A percentile compares a stretch with the other conserved stretches of the same genome.
These are phyloP conservation scores for Fusarium sp. DNA, from an alignment of 2,329 filamentous ascomycete species.

Conservation along the genomic window DNA sequence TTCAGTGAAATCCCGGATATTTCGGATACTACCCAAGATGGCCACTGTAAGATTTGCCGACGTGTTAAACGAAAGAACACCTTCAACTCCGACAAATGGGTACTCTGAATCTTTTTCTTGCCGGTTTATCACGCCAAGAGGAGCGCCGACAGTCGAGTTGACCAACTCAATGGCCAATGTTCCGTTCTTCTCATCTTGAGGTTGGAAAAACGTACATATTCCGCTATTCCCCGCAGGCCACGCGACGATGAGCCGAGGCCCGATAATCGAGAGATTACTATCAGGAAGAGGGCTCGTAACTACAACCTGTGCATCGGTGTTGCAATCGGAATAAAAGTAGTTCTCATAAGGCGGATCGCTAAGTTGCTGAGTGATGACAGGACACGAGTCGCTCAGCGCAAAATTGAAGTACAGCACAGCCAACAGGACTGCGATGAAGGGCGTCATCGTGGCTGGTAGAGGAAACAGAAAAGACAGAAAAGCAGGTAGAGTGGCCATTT, in stretches of 20 bases:
- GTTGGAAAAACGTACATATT: conserved; percentile 65
- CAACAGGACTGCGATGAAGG: neutral
- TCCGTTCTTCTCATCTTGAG: conserved; percentile 64
- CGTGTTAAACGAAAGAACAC: conserved; percentile 66
- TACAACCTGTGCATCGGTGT: conserved; percentile 68
- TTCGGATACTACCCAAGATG: conserved; percentile 71
- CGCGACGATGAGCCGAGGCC: conserved; percentile 68
- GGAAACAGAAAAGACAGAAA: neutral
- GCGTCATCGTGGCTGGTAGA: neutral
- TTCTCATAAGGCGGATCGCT: conserved; percentile 71
- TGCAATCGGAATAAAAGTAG: conserved; percentile 74
- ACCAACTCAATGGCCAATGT: conserved; percentile 63
- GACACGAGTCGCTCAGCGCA: neutral
- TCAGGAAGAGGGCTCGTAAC: conserved; percentile 66
- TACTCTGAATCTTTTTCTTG: conserved; percentile 42
- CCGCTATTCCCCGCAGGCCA: conserved; percentile 76
- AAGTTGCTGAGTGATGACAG: conserved; percentile 45
- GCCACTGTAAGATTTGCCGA: conserved; percentile 66
- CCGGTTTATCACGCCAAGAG: conserved; percentile 58
- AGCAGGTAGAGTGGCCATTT: neutral
- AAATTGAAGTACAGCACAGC: neutral
- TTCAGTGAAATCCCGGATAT: conserved; percentile 71
- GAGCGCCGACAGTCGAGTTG: conserved; percentile 59
- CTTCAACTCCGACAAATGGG: conserved; percentile 64
- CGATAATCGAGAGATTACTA: conserved; percentile 65